Evolutionary conservation across 371 early-diverging fungal genomes (phyloP).

Genomic region (Syncephalis fuscata): DNA sequence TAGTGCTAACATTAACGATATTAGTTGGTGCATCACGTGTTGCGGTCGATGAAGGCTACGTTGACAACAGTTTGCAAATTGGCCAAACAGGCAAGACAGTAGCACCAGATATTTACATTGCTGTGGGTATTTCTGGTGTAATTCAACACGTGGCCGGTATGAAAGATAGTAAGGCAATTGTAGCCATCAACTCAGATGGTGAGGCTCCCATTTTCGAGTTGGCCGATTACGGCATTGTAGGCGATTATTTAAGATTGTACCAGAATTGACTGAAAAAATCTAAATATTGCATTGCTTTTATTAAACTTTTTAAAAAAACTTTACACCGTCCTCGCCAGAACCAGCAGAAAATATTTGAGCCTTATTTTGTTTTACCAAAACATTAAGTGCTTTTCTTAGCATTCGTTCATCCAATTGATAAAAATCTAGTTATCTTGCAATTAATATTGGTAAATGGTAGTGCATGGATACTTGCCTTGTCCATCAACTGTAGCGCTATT

Average conservation of each 20-base stretch:
- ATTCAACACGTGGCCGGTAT: slow-evolving; percentile 97
- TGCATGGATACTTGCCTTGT: too few relatives aligned
- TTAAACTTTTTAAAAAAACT: too few relatives aligned
- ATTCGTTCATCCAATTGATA: too few relatives aligned
- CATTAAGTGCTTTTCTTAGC: too few relatives aligned
- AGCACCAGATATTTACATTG: slow-evolving; percentile 91
- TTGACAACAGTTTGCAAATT: slow-evolving; percentile 90
- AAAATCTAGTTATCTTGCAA: too few relatives aligned
- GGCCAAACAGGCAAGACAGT: slow-evolving; percentile 98
- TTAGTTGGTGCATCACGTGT: slow-evolving; percentile 96
- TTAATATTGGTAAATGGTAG: too few relatives aligned
- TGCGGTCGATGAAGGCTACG: slow-evolving; percentile 96
- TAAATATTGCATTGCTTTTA: slow-evolving; percentile 9
- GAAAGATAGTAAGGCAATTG: slow-evolving; percentile 97
- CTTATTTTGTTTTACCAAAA: too few relatives aligned
- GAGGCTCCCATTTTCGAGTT: slow-evolving; percentile 98
- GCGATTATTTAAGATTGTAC: slow-evolving; percentile 87
- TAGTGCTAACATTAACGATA: too few relatives aligned
- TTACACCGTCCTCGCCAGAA: too few relatives aligned
- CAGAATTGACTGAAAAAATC: slow-evolving; percentile 85
- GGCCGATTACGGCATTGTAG: slow-evolving; percentile 93
- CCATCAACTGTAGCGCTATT: too few relatives aligned
- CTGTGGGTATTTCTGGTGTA: slow-evolving; percentile 92
- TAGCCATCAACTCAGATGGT: slow-evolving; percentile 96
- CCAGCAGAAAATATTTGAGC: too few relatives aligned